These are phyloP conservation scores for Mucor circinelloides DNA, from an alignment of 371 early-diverging fungal genomes.

Conservation along the genomic window DNA sequence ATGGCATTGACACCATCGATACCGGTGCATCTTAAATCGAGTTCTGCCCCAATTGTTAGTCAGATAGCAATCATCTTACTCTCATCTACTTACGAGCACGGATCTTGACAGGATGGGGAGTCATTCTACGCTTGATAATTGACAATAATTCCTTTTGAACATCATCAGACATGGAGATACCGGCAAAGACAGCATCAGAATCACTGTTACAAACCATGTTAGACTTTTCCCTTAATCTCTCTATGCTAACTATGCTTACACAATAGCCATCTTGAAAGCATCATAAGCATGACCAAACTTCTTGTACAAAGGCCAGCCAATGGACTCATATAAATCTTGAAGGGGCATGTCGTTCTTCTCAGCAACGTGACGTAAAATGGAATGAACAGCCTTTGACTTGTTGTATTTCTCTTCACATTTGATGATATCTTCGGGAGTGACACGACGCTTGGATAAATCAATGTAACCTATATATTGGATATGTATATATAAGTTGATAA, in stretches of 20 bases:
- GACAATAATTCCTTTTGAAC: slow-evolving; percentile 77
- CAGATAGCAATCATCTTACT: background rate
- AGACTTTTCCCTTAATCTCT: background rate
- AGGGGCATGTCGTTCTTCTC: slow-evolving; percentile 83
- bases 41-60: slow-evolving; percentile 57
- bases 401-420: slow-evolving; percentile 96
- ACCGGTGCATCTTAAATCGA: slow-evolving; percentile 96
- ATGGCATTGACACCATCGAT: slow-evolving; percentile 98
- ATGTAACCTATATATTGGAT: slow-evolving; percentile 83
- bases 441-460: slow-evolving; percentile 98
- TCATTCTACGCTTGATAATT: slow-evolving; percentile 90
- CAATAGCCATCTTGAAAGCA: slow-evolving; percentile 94
- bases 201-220: slow-evolving; percentile 59
- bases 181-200: slow-evolving; percentile 87
- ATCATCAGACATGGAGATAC: slow-evolving; percentile 67
- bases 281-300: slow-evolving; percentile 98
- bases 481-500: background rate
- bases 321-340: slow-evolving; percentile 85
- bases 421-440: slow-evolving; percentile 94
- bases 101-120: slow-evolving; percentile 96
- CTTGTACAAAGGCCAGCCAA: slow-evolving; percentile 98
- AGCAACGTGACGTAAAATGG: slow-evolving; percentile 90
- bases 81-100: slow-evolving; percentile 71
- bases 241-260: slow-evolving; percentile 52
- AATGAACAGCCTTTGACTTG: slow-evolving; percentile 94